Conservation (phyloP, 2,329 filamentous ascomycete genomes). For the Aspergillus sp. region DNA sequence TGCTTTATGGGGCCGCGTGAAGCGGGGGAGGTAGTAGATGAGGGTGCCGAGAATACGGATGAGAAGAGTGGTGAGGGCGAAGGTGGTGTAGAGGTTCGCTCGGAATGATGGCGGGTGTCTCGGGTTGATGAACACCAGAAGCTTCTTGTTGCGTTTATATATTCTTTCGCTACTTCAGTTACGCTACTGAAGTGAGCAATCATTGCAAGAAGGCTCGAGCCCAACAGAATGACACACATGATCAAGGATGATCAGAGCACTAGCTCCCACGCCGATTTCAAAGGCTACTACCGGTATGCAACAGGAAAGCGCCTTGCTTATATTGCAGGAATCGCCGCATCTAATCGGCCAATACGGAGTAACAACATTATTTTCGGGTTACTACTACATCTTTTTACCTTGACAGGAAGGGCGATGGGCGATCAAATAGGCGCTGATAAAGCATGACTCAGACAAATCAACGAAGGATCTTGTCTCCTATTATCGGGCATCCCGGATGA, state of each 20-base stretch:
- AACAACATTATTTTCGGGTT: neutral
- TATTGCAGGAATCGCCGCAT: too few relatives aligned
- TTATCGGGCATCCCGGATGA: neutral
- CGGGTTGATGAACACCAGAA: neutral
- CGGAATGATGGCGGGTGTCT: neutral
- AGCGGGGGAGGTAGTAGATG: neutral
- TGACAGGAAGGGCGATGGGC: too few relatives aligned
- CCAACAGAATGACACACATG: too few relatives aligned
- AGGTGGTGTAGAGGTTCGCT: neutral
- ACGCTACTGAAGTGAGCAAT: neutral
- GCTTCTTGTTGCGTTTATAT: neutral
- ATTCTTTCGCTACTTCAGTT: neutral
- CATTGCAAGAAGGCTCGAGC: neutral
- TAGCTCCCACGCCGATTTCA: too few relatives aligned
- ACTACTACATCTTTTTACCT: too few relatives aligned
- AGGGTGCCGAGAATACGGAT: neutral
- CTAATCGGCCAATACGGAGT: neutral
- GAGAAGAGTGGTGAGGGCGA: neutral
- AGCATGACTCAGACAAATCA: neutral
- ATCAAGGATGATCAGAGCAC: too few relatives aligned
- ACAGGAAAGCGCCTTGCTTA: too few relatives aligned
- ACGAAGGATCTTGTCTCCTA: neutral
- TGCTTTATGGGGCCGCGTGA: neutral
- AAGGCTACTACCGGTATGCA: too few relatives aligned
- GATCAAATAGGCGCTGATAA: neutral